Base-by-base conservation (phyloP, 768 basidiomycete species). In the Boletus sp. region DNA sequence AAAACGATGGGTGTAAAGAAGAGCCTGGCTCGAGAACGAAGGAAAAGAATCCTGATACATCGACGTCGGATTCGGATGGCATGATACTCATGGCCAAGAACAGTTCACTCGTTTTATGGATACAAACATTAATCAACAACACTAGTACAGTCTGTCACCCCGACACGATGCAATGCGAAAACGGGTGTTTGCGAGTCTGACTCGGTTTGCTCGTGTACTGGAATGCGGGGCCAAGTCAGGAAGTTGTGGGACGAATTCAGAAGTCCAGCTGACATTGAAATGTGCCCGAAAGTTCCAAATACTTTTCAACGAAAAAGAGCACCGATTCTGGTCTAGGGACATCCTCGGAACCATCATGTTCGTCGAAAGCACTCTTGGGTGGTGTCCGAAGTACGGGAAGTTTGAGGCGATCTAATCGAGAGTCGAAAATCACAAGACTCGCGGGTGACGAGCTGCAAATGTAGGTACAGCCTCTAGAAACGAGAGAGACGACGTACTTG, bases 21-120 rank as follows among this genome's bases (percentile, higher is more conserved):
- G 89, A 91, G 24, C 90, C 90, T 10, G 91, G 89, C 48, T 76
- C 80, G 14, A 94, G 77, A 55, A 94, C 77, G 58, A 79, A 76
- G 18, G 79, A 71, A 57, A 90, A 69, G 64, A 88, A 80, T 10
- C 57, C 65, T 10, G 52, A 24, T 36, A 30, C 41, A 37, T 28
- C 52, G n/a, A 15, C 54, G 42, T 65, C 59, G n/a, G 54, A 47
- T 47, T 64, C 64, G 30, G 68, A 53, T 11, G 69, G 30, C 65
- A 71, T 71, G 47, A 28, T 48, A 7, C 12, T 49, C 18, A 10
- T 35, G 32, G 24, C 6, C 50, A 39, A 47, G 35, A 33, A n/a
- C 30, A 52, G 32, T 20, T 42, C 29, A 30, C 15, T 52, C 18
- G 2, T 39, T 24, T 32, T 10, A 47, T 15, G 32, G n/a, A 29